Conservation (phyloP, 2,329 filamentous ascomycete genomes). For the Ascochyta pisi region DNA sequence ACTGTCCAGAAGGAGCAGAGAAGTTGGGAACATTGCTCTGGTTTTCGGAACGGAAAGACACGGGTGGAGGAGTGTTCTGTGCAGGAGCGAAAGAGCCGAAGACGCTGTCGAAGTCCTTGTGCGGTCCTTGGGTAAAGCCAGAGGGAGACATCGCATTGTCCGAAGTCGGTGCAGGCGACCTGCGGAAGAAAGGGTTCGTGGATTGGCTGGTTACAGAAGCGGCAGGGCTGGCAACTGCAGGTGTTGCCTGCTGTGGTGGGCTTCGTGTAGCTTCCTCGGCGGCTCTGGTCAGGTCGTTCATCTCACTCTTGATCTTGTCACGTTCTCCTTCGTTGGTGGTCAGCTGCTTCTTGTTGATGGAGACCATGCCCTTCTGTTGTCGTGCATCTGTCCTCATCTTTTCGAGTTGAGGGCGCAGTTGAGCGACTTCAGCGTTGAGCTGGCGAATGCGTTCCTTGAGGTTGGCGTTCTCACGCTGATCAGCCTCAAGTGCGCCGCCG, state of each 20-base stretch:
- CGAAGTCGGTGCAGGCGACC: constrained; percentile 56
- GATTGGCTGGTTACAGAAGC: constrained; percentile 68
- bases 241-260: constrained; percentile 47
- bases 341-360: constrained; percentile 98
- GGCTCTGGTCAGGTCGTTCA: constrained; percentile 70
- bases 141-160: constrained; percentile 60
- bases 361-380: constrained; percentile 94
- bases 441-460: constrained; percentile 88
- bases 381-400: constrained; percentile 91
- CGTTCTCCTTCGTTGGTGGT: constrained; percentile 86
- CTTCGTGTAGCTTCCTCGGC: constrained; percentile 60
- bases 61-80: constrained; percentile 58
- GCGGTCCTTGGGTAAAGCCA: constrained; percentile 53
- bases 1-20: constrained; percentile 51
- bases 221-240: constrained; percentile 69
- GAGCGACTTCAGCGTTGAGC: constrained; percentile 80
- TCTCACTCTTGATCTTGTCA: constrained; percentile 84
- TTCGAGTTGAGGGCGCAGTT: constrained; percentile 88
- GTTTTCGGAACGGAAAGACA: constrained; percentile 67
- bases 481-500: constrained; percentile 75
- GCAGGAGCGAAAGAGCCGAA: constrained; percentile 71
- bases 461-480: constrained; percentile 85
- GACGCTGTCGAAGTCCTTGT: constrained; percentile 75
- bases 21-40: constrained; percentile 46
- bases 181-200: constrained; percentile 95